These are phyloP conservation scores for Hypomyces rosellus DNA, from an alignment of 2,329 filamentous ascomycete species.

Conservation along the genomic window DNA sequence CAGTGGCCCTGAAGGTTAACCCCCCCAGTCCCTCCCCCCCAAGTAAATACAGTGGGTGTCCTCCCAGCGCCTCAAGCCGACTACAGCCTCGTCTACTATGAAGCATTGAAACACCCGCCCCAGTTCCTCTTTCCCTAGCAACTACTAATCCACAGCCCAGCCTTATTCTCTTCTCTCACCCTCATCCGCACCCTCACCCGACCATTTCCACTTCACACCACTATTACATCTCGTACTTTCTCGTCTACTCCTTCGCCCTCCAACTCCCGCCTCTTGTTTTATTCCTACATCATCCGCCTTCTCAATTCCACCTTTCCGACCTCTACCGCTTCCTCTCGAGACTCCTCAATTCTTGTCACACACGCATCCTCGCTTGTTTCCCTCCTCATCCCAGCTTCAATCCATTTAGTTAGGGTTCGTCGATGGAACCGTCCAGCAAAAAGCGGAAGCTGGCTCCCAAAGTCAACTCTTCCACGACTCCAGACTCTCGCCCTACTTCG, in stretches of 20 bases:
- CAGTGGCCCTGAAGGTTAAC: too few relatives aligned
- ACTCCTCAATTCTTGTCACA: background rate
- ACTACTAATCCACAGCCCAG: background rate
- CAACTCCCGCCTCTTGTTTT: background rate
- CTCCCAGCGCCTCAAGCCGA: background rate
- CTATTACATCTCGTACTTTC: too few relatives aligned
- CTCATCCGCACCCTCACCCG: background rate
- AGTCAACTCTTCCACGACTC: slow-evolving; percentile 27
- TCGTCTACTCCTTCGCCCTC: background rate
- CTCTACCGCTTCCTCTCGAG: background rate
- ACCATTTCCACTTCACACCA: too few relatives aligned
- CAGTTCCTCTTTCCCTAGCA: too few relatives aligned
- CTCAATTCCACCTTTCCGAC: too few relatives aligned
- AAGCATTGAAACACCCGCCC: background rate
- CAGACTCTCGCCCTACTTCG: slow-evolving; percentile 24
- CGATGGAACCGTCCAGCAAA: slow-evolving; percentile 39
- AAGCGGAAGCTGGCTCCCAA: slow-evolving; percentile 40
- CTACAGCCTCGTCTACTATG: background rate
- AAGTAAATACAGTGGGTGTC: background rate
- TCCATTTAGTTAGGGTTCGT: slow-evolving; percentile 7
- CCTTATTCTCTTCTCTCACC: background rate
- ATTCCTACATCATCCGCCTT: too few relatives aligned
- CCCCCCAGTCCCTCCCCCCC: background rate
- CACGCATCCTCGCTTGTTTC: background rate
- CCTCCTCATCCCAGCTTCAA: slow-evolving; percentile 2